Evolutionary conservation across 495 filamentous ascomycete genomes (phyloP), one percentile per base, ranked within the genome.

Genomic region (Cercophora scortea): DNA sequence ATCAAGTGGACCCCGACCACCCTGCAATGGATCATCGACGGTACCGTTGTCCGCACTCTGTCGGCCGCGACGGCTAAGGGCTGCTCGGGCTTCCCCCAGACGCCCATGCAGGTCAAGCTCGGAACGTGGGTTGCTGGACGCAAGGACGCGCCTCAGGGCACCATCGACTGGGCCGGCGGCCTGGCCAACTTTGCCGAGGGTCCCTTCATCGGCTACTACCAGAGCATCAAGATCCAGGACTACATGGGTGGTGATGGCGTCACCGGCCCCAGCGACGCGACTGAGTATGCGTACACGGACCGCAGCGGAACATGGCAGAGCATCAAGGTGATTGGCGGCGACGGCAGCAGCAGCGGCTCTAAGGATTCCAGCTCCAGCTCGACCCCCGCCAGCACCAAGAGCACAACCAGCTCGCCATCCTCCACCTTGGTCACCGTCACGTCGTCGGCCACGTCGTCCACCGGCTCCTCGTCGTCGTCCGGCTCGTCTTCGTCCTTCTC

Each of bases 81-180:
- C 54, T 86, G 82, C 52, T 66, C 73, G 45, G 84, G 83, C 64
- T 96, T 85, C 73, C 93, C 93, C 38, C 92, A 96, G 73, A 90
- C 90, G 12, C 92, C 92, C 36, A 88, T 89, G 83, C 82, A 87
- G 61, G 69, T 96, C 64, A 88, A 88, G 67, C 73, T 95, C 49
- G 93, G 93, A 57, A 80, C 85, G 58, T 96, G 93, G 93, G 80
- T 82, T 56, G 92, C 82, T 59, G 92, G 91, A 62, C 84, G 87
- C 63, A 68, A 82, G 16, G 64, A 66, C 48, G 85, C 87, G 51
- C 67, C 79, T 25, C 62, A 81, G 45, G 89, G 87, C 56, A 96
- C 92, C 42, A 88, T 96, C 34, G 45, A 85, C 46, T 98, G 93
- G 93, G 89, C 93, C 61, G 87, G 88, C 53, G 93, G 93, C 49